Base-by-base conservation (phyloP, 148 eudicot species). In the Chenopodium formosanum region DNA sequence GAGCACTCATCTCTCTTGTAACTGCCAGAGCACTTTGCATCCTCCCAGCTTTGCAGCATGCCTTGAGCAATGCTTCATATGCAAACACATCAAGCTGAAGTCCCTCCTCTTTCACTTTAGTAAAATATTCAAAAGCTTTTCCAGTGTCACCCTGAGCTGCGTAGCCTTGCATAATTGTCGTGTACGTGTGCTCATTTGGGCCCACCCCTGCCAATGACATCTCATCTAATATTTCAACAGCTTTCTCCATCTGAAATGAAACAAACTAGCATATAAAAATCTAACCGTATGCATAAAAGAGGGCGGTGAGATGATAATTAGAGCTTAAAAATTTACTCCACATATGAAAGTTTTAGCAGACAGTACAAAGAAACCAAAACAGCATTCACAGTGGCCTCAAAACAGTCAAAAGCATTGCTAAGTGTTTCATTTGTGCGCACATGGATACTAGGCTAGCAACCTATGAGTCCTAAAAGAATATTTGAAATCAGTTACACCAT, bases 1-100 rank as follows among this genome's bases (percentile, higher is more conserved):
- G 91, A 83, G 91, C 86, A 75, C 88, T 88, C 99, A 96, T 96
- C 82, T 92, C 98, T 86, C 93, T 91, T 20, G 99, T 96, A 63
- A 96, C 99, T 78, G 95, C 95, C 81, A 96, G 84, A 83, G 99
- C 99, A 90, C 98, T 94, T 86, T 94, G 99, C 98, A 96, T 96
- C 83, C 98, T 91, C 80, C 99, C 99, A 50, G 99, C 69, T 88
- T 96, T 96, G 79, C 99, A 96, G 82, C 98, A 96, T 73, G 98
- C 97, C 89, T 96, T 96, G 46, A 96, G 97, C 83, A 96, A 91
- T 82, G 99, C 98, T 90, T 96, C 93, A 31, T 94, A 96, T 16
- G 89, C 83, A 86, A 76, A 96, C 63, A 92, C 98, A 86, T 94
- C 99, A 79, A 96, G 90, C 88, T 94, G 88, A 76, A 96, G 91